phyloP scores from a whole-genome alignment of 352 stramenopile genomes.

The Peronospora belbahrii region DNA sequence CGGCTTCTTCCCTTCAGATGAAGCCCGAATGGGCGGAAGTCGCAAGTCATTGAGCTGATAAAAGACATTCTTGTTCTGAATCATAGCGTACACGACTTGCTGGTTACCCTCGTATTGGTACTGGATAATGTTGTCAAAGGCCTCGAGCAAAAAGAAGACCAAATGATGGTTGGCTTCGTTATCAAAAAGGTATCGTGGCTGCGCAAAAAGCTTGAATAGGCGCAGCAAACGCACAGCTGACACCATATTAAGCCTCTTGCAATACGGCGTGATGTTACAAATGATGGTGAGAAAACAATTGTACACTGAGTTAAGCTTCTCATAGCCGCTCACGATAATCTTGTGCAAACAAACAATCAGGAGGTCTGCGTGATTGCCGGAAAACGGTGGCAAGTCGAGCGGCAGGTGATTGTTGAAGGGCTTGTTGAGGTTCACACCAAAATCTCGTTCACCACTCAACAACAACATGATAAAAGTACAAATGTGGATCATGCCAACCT shows the following conservation, averaged over 20 bases:
- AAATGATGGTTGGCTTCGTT: constrained; percentile 94
- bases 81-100: constrained; percentile 97
- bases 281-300: constrained; percentile 99
- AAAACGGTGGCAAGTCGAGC: constrained; percentile 91
- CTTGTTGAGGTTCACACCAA: constrained; percentile 97
- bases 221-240: constrained; percentile 93
- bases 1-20: constrained; percentile 9
- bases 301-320: constrained; percentile 95
- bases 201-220: constrained; percentile 96
- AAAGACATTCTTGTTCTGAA: constrained; percentile 94
- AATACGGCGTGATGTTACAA: constrained; percentile 98
- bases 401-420: constrained; percentile 91
- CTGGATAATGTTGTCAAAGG: constrained; percentile 99
- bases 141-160: constrained; percentile 94
- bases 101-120: constrained; percentile 97
- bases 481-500: constrained; percentile 96
- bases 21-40: constrained; percentile 76
- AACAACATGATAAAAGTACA: constrained; percentile 98
- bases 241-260: constrained; percentile 93
- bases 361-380: constrained; percentile 94
- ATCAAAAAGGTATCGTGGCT: constrained; percentile 90
- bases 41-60: constrained; percentile 85
- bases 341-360: constrained; percentile 97
- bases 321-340: constrained; percentile 95
- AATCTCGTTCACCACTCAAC: constrained; percentile 93